Evolutionary conservation across 495 filamentous ascomycete species (phyloP).

Genomic region (Glutinoglossum americanum): DNA sequence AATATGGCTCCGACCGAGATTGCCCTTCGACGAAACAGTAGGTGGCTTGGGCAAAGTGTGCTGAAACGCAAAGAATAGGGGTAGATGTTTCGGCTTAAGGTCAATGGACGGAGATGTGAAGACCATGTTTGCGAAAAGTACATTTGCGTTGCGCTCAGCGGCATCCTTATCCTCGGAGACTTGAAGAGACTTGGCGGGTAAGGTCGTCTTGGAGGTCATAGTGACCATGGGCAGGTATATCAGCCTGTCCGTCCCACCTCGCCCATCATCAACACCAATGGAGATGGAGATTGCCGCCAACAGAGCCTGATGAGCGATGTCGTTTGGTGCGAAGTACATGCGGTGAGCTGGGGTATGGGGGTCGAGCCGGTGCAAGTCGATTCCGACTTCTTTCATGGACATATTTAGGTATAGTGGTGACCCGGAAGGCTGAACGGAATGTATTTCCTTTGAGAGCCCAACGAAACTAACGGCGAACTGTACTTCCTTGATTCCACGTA

Average conservation of each 20-base stretch:
- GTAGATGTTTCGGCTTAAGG: conserved; percentile 82
- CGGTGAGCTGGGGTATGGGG: conserved; percentile 85
- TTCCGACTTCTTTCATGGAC: conserved; percentile 85
- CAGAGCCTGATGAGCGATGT: conserved; percentile 88
- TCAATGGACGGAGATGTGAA: conserved; percentile 90
- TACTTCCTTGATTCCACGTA: conserved; percentile 85
- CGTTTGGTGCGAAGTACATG: conserved; percentile 93
- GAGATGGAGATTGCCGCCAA: conserved; percentile 82
- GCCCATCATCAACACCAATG: conserved; percentile 72
- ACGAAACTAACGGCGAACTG: conserved; percentile 91
- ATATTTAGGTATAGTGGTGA: conserved; percentile 58
- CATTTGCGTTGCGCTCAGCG: conserved; percentile 82
- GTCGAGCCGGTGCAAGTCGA: conserved; percentile 85
- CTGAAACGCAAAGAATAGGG: conserved; percentile 57
- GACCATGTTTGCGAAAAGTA: conserved; percentile 87
- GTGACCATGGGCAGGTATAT: conserved; percentile 96
- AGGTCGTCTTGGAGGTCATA: conserved; percentile 78
- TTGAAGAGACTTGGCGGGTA: conserved; percentile 86
- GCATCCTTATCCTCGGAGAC: conserved; percentile 50
- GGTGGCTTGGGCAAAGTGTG: conserved; percentile 31
- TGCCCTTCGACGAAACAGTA: conserved; percentile 18
- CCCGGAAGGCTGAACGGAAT: conserved; percentile 38
- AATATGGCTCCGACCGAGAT: conserved; percentile 24
- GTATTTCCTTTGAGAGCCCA: conserved; percentile 58
- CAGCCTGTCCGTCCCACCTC: conserved; percentile 64